Conservation (phyloP, 768 basidiomycete species). For the Pulveroboletus sp. region DNA sequence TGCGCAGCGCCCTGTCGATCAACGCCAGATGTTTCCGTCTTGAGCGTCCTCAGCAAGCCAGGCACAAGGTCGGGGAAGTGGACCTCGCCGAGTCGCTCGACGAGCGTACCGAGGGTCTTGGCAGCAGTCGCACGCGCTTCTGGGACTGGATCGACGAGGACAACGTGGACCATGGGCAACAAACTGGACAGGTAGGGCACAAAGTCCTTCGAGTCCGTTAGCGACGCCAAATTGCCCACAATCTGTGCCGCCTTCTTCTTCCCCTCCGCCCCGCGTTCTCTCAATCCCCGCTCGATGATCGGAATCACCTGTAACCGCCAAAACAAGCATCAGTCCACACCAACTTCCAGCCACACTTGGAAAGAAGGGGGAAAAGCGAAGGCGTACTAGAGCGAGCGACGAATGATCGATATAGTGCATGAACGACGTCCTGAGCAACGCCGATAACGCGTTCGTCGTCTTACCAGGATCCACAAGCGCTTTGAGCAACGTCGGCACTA, state of each 20-base stretch:
- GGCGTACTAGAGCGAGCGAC: slow-evolving; percentile 77
- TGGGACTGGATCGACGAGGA: slow-evolving; percentile 94
- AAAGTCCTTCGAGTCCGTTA: slow-evolving; percentile 88
- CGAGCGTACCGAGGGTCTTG: slow-evolving; percentile 93
- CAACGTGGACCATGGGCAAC: slow-evolving; percentile 85
- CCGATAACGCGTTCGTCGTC: slow-evolving; percentile 78
- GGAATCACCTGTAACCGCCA: slow-evolving; percentile 69
- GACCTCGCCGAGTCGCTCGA: slow-evolving; percentile 89
- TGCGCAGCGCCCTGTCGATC: slow-evolving; percentile 98
- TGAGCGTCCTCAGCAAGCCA: slow-evolving; percentile 80
- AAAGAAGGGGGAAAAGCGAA: not conserved
- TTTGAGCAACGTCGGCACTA: slow-evolving; percentile 87
- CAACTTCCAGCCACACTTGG: not conserved
- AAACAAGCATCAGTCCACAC: not conserved
- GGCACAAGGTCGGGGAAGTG: slow-evolving; percentile 96
- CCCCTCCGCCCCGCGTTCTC: slow-evolving; percentile 87
- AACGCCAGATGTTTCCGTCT: slow-evolving; percentile 90
- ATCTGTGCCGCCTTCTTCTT: slow-evolving; percentile 97
- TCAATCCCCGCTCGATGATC: slow-evolving; percentile 88
- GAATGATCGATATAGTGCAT: slow-evolving; percentile 98
- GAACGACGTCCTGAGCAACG: slow-evolving; percentile 90
- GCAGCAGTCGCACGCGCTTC: slow-evolving; percentile 97
- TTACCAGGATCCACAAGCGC: slow-evolving; percentile 94
- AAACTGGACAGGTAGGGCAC: slow-evolving; percentile 89
- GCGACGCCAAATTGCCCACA: slow-evolving; percentile 91